phyloP scores from a whole-genome alignment of 805 yeast genomes.

The Komagataella populi region DNA sequence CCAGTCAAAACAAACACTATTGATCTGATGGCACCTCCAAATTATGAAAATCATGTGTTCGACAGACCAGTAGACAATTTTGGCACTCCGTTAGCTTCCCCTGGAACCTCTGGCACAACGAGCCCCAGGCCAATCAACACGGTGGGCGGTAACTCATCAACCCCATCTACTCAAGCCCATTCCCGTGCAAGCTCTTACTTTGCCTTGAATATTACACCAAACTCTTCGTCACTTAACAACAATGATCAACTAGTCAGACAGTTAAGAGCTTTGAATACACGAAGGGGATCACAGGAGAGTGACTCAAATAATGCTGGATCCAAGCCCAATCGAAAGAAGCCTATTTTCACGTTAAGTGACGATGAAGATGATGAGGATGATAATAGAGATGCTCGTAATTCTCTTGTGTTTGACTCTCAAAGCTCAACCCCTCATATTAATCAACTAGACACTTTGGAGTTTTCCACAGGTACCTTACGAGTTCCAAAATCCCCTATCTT shows the following conservation, averaged over 20 bases:
- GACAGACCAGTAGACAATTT: constrained; percentile 39
- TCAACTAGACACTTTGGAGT: not conserved
- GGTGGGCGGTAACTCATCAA: constrained; percentile 5
- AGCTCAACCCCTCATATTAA: not conserved
- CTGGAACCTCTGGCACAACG: constrained; percentile 22
- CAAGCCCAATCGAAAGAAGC: constrained; percentile 7
- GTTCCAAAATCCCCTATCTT: constrained; percentile 10
- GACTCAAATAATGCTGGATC: constrained; percentile 1
- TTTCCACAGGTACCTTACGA: not conserved
- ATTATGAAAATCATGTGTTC: constrained; percentile 68
- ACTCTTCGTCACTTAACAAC: constrained; percentile 7
- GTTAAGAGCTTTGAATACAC: constrained; percentile 34
- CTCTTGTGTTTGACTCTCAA: constrained; percentile 15
- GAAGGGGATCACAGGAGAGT: constrained; percentile 26
- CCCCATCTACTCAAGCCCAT: constrained; percentile 2
- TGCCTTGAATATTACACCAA: constrained; percentile 1
- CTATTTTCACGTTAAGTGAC: constrained; percentile 15
- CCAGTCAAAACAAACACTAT: constrained; percentile 20
- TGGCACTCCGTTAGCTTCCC: constrained; percentile 13
- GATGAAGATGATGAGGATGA: constrained; percentile 13
- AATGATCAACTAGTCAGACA: constrained; percentile 31
- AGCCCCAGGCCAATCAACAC: constrained; percentile 4
- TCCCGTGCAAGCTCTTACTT: not conserved
- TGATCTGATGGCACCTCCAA: constrained; percentile 67
- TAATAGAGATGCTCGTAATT: not conserved